Base-by-base conservation (phyloP, 176 grass and related monocot species). In the Pontederia crassipes region DNA sequence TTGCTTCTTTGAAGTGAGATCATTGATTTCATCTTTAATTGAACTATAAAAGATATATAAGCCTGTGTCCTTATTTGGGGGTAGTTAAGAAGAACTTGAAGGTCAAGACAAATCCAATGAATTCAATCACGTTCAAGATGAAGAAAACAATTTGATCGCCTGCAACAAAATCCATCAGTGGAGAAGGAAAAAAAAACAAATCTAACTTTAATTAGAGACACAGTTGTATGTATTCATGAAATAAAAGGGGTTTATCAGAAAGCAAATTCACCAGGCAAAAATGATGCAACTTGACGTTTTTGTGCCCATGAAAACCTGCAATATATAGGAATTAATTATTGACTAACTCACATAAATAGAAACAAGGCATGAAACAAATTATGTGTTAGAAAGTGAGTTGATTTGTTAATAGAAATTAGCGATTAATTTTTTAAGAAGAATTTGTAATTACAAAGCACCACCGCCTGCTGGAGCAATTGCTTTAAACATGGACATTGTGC, bases 251-350 rank as follows among this genome's bases (percentile, higher is more conserved):
- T 9, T 45, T 8, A 0, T 12, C 0, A 74, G 1, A 20, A 11
- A 7, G n/a, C n/a, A n/a, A n/a, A n/a, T 20, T 76, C 29, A 86
- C 89, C 89, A 78, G 89, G 79, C 75, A 89, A 72, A 70, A 95
- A 83, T 14, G 76, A n/a, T 54, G 74, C 78, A 46, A 80, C 45
- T 57, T 89, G 89, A 2, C 85, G 89, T 59, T 75, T 85, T 70
- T 95, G 89, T 49, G 82, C 74, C 89, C 89, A 95, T 3, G 89
- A 95, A 54, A 95, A 95, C 65, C 85, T 95, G 65, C 13, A 82
- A n/a, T 47, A 60, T 16, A 17, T n/a, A 2, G 8, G 26, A 6
- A 32, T 27, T 27, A 58, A 24, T 10, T 58, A 20, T 49, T 17
- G 8, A 63, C 49, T 58, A 12, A 20, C 10, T 17, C 2, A 9